Percentiles rank a stretch among this genome's conserved stretches.
Evolutionary conservation across 225 moss, liverwort and hornwort genomes (phyloP).

Genomic region (Sphagnum contortum): DNA sequence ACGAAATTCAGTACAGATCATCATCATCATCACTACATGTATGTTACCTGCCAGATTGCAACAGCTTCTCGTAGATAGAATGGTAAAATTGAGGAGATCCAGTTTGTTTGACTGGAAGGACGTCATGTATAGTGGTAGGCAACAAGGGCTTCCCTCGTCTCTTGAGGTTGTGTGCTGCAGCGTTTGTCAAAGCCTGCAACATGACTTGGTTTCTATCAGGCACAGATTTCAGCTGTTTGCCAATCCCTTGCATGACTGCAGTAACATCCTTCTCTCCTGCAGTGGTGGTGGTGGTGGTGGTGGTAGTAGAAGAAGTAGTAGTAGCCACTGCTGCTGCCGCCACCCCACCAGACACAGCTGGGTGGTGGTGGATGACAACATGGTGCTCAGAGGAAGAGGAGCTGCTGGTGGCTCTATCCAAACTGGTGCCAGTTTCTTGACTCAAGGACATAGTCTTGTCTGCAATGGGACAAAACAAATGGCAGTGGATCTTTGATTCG

Average conservation of each 20-base stretch:
- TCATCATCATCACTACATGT: constrained; percentile 2
- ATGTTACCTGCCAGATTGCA: constrained; percentile 61
- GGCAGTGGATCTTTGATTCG: too few relatives aligned
- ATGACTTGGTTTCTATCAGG: constrained; percentile 10
- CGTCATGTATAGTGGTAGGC: constrained; percentile 32
- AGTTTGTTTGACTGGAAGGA: constrained; percentile 50
- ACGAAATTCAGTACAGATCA: background rate
- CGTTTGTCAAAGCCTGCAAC: constrained; percentile 12
- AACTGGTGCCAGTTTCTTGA: too few relatives aligned
- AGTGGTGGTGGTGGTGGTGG: too few relatives aligned
- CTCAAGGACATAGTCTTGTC: too few relatives aligned
- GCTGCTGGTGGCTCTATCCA: too few relatives aligned
- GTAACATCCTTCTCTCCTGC: background rate
- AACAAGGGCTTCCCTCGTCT: constrained; percentile 1
- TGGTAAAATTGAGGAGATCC: constrained; percentile 30
- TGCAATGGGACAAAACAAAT: too few relatives aligned
- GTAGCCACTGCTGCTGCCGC: too few relatives aligned
- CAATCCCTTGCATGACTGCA: constrained; percentile 5
- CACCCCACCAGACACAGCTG: too few relatives aligned
- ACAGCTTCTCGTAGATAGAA: constrained; percentile 44
- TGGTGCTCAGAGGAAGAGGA: too few relatives aligned
- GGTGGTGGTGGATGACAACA: too few relatives aligned
- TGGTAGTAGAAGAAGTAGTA: too few relatives aligned
- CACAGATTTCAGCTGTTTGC: constrained; percentile 1
- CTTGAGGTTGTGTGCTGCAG: constrained; percentile 14